Percentiles rank a stretch among this genome's conserved stretches.
These are phyloP conservation scores for Starmerella bombi DNA, from an alignment of 805 yeast genomes.

Conservation along the genomic window DNA sequence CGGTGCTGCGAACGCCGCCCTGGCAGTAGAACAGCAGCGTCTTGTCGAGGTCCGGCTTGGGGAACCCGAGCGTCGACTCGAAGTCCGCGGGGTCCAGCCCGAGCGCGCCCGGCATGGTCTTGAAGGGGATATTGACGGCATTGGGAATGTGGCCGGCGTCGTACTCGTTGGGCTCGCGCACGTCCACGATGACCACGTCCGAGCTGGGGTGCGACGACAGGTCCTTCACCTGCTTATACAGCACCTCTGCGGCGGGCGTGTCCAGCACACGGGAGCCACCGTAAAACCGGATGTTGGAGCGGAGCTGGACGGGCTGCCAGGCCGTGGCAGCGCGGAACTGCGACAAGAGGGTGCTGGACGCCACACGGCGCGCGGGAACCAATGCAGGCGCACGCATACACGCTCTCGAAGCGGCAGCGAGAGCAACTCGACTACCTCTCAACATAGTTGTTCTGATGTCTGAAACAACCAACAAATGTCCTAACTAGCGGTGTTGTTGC, in stretches of 20 bases:
- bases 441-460: not conserved
- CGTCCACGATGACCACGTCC: slow-evolving; percentile 59
- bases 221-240: slow-evolving; percentile 41
- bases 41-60: slow-evolving; percentile 58
- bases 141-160: slow-evolving; percentile 66
- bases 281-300: slow-evolving; percentile 13
- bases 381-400: not conserved
- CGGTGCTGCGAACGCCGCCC: slow-evolving; percentile 82
- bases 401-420: not conserved
- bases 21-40: slow-evolving; percentile 81
- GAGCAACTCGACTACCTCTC: not conserved
- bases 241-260: slow-evolving; percentile 38
- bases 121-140: slow-evolving; percentile 78
- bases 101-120: slow-evolving; percentile 84
- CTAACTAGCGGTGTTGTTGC: too few species aligned
- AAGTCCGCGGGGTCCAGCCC: slow-evolving; percentile 70
- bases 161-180: slow-evolving; percentile 79
- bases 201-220: slow-evolving; percentile 34
- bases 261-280: slow-evolving; percentile 19
- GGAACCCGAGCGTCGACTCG: slow-evolving; percentile 63
- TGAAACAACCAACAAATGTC: too few species aligned
- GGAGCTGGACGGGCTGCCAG: not conserved
- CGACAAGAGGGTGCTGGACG: not conserved
- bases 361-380: not conserved
- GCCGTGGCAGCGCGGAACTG: not conserved